These are phyloP conservation scores for Cafeteria roenbergensis DNA, from an alignment of 108 stramenopile genomes.

Conservation along the genomic window DNA sequence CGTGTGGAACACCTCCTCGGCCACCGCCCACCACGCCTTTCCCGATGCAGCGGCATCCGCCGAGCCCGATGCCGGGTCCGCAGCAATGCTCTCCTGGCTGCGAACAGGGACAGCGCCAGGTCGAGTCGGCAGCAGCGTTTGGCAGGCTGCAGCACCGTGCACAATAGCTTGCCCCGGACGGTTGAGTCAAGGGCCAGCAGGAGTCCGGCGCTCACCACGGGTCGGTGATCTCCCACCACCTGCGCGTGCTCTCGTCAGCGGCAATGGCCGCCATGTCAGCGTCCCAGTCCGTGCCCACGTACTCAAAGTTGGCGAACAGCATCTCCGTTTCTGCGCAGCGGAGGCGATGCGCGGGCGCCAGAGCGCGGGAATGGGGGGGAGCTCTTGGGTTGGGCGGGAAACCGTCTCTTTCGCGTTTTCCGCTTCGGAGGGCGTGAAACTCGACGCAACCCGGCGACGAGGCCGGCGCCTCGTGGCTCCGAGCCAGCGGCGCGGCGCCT, in stretches of 20 bases:
- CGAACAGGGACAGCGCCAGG: too few species aligned
- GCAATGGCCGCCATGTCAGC: conserved; percentile 10
- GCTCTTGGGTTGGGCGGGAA: too few species aligned
- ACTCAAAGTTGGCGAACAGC: conserved; percentile 12
- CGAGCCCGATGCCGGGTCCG: not conserved
- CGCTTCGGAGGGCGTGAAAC: too few species aligned
- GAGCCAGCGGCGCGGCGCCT: too few species aligned
- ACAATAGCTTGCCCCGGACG: not conserved
- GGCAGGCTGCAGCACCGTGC: not conserved
- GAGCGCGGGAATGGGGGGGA: not conserved
- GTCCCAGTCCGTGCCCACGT: conserved; percentile 7
- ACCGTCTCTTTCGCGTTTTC: too few species aligned
- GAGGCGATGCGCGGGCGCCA: too few species aligned
- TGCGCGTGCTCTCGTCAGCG: not conserved
- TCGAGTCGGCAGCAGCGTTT: not conserved
- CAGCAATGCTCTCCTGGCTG: not conserved
- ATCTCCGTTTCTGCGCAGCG: not conserved
- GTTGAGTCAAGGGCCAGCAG: not conserved
- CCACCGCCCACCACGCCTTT: not conserved
- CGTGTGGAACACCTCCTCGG: not conserved
- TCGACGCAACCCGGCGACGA: too few species aligned
- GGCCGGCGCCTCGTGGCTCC: too few species aligned
- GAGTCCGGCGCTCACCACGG: conserved; percentile 7
- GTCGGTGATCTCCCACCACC: conserved; percentile 12
- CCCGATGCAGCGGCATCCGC: not conserved